phyloP scores from a whole-genome alignment of 2,329 filamentous ascomycete genomes.

The Trichophyton verrucosum region DNA sequence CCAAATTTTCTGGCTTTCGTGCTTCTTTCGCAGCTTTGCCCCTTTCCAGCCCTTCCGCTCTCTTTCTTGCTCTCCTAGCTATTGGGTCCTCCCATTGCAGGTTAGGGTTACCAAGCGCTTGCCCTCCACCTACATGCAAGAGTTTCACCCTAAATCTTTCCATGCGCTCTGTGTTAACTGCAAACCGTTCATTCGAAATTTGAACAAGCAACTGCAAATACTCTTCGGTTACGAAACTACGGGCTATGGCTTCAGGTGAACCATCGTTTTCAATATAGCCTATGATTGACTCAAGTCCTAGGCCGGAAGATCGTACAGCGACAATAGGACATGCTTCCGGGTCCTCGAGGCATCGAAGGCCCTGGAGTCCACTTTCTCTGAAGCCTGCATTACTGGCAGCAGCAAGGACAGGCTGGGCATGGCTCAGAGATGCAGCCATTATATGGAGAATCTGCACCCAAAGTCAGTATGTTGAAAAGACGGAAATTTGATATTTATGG shows the following conservation, averaged over 20 bases:
- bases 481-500: background rate
- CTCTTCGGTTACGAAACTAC: slow-evolving; percentile 48
- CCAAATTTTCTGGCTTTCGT: background rate
- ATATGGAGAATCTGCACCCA: slow-evolving; percentile 68
- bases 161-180: slow-evolving; percentile 29
- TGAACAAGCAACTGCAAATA: slow-evolving; percentile 56
- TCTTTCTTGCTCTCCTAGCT: slow-evolving; percentile 28
- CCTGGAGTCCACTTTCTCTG: slow-evolving; percentile 67
- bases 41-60: slow-evolving; percentile 29
- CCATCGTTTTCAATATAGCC: slow-evolving; percentile 37
- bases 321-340: slow-evolving; percentile 55
- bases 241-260: slow-evolving; percentile 26
- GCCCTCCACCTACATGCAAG: slow-evolving; percentile 16
- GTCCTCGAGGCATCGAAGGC: slow-evolving; percentile 43
- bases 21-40: slow-evolving; percentile 17
- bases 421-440: slow-evolving; percentile 58
- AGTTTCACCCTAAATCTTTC: slow-evolving; percentile 26
- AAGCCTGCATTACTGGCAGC: slow-evolving; percentile 74
- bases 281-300: slow-evolving; percentile 70
- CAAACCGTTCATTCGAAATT: slow-evolving; percentile 54
- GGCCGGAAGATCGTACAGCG: slow-evolving; percentile 69
- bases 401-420: slow-evolving; percentile 63
- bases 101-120: background rate
- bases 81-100: slow-evolving; percentile 29
- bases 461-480: background rate